Evolutionary conservation across 805 yeast genomes (phyloP), one percentile per base, ranked within the genome.

Genomic region (Pichia paraexigua): DNA sequence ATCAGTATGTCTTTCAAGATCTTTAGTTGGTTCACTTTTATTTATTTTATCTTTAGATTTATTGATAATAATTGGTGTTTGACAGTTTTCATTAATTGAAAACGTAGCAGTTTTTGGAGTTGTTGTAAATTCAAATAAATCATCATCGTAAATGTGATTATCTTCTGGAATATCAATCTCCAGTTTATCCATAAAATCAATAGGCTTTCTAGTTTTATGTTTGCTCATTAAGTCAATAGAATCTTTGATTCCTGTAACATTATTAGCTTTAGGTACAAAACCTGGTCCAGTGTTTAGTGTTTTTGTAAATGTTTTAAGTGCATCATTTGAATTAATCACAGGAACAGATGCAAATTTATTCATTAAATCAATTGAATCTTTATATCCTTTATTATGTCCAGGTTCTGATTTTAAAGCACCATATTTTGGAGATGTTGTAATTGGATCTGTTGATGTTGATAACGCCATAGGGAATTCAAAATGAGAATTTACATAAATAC

Each of bases 391-490:
- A 9, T 13, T 24, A 25, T 25, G 43, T 2, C 30, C 41, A 30
- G 47, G 32, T 21, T 27, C 43, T 35, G 43, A 32, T 18, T 51
- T 55, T 3, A 55, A 21, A n/a, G 39, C 22, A 3, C 49, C 52
- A 40, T 43, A 39, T 35, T 21, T 44, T 27, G 54, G 54, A 10
- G 50, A 25, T 9, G 17, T 24, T 11, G n/a, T 43, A 24, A 12
- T 21, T 6, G 15, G 21, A 21, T 48, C n/a, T 5, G 15, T 20
- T 9, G 20, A 17, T 17, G 49, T 32, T 39, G 48, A 17, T 10
- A 50, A 47, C 10, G 46, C 54, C 52, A 53, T 48, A 12, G 71
- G 71, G 52, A 69, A 69, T 46, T 56, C 64, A 57, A 69, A 69
- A 22, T 61, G 56, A 5, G 70, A 62, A 43, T 59, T 67, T 11